Base-by-base conservation (phyloP, 139 green algal genomes). In the Klebsormidium nitens region DNA sequence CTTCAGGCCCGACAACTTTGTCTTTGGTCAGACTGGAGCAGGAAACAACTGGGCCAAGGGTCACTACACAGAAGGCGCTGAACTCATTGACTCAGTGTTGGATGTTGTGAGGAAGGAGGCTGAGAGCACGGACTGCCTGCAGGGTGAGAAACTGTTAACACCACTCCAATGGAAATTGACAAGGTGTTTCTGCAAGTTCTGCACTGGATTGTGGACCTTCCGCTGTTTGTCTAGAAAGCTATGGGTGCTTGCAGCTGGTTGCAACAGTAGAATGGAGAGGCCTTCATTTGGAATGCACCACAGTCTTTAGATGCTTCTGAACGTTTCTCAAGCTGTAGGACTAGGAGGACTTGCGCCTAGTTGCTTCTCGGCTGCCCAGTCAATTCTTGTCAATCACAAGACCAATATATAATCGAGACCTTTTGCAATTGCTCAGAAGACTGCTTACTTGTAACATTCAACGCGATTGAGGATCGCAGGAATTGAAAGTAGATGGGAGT, bases 41-140 rank as follows among this genome's bases (percentile, higher is more conserved):
- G 91, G 91, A 38, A 97, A 97, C 83, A 97, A 97, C 89, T 97
- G 91, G 91, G 91, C 91, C 59, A 97, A 97, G 87, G 91, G 91
- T 17, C 91, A 97, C 85, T 97, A 97, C 91, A 97, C 91, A 17
- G 91, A 97, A 85, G 91, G 91, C 66, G 91, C 91, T 70, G 91
- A 97, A 84, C 82, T 97, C 38, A 97, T 97, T 38, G 92, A 97
- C 84, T 93, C 86, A 23, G 92, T 96, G 19, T 85, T 97, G 59
- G 92, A 97, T 62, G 90, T 97, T 3, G 91, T 96, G 28, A 89
- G 92, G 56, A 97, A 97, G 88, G 92, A 97, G 82, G 89, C 92
- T 6, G 92, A 97, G 85, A 85, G 72, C 38, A 96, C 89, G 79
- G 92, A 97, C 75, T 97, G 92, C 85, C 88, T 97, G 68, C 92